These are phyloP conservation scores for Sporobolomyces roseus DNA, from an alignment of 768 basidiomycete species.

Conservation along the genomic window DNA sequence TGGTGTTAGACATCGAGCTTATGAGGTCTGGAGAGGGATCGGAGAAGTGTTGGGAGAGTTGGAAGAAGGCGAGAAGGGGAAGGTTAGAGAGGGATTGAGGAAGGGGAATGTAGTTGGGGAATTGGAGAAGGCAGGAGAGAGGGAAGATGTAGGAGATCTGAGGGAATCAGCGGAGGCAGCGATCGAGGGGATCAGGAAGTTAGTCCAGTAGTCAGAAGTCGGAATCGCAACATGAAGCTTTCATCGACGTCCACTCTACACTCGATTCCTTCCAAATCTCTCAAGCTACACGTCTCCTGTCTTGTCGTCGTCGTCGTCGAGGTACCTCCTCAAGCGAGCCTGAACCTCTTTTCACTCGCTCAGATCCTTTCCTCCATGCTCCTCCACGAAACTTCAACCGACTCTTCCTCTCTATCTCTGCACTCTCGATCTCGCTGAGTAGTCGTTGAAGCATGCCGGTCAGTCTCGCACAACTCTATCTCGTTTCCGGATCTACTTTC, in stretches of 20 bases:
- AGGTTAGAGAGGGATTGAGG: not conserved
- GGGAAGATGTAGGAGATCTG: not conserved
- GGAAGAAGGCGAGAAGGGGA: not conserved
- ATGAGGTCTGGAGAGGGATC: constrained; percentile 23
- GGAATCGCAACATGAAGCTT: not conserved
- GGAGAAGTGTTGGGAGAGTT: constrained; percentile 1
- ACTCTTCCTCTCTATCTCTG: too few relatives aligned
- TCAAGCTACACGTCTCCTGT: too few relatives aligned
- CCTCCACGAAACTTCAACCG: too few relatives aligned
- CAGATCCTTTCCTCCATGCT: too few relatives aligned
- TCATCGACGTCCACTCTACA: not conserved
- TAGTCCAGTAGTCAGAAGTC: not conserved
- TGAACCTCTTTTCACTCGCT: too few relatives aligned
- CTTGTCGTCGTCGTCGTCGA: too few relatives aligned
- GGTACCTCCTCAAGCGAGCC: too few relatives aligned
- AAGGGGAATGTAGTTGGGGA: not conserved
- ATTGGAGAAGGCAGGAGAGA: not conserved
- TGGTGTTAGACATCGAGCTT: constrained; percentile 28
- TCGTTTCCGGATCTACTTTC: too few relatives aligned
- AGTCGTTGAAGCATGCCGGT: too few relatives aligned
- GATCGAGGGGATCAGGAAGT: not conserved
- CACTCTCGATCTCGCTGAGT: too few relatives aligned
- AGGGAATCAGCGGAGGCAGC: constrained; percentile 1
- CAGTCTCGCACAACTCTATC: too few relatives aligned
- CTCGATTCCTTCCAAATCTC: not conserved